These are phyloP conservation scores for Anisodus tanguticus DNA, from an alignment of 257 asterid genomes.

Conservation along the genomic window DNA sequence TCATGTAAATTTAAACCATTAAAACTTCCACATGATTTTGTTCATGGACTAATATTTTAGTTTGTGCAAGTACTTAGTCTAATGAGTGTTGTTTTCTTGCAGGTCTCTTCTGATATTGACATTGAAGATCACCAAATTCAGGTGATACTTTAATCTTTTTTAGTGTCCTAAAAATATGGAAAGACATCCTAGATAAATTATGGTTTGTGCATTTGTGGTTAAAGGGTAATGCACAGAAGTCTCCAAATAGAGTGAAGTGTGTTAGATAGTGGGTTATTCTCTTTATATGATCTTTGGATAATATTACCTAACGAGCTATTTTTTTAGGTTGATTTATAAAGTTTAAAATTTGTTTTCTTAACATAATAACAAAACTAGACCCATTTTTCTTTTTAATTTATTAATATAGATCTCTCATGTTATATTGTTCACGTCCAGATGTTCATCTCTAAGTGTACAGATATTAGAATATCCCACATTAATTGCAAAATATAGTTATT, in stretches of 20 bases:
- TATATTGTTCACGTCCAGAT: background rate
- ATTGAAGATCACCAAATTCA: slow-evolving; percentile 40
- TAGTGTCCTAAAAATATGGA: background rate
- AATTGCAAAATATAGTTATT: background rate
- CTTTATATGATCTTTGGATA: background rate
- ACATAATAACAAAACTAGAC: background rate
- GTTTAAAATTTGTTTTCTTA: too few species aligned
- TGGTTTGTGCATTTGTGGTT: background rate
- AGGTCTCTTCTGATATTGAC: slow-evolving; percentile 65
- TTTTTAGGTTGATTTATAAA: too few species aligned
- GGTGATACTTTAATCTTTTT: slow-evolving; percentile 35
- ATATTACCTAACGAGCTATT: background rate
- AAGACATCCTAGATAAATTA: background rate
- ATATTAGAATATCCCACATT: background rate
- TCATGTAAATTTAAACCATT: slow-evolving; percentile 37
- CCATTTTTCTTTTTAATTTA: background rate
- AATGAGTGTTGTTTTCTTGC: slow-evolving; percentile 22
- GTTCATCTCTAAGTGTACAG: background rate
- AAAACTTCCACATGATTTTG: background rate
- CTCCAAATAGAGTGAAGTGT: background rate
- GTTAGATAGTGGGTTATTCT: background rate
- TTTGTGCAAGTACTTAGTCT: background rate
- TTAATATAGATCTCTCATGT: background rate
- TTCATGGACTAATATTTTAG: background rate
- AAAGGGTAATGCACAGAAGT: too few species aligned